These are phyloP conservation scores for Pseudogymnoascus sp. DNA, from an alignment of 2,329 filamentous ascomycete species.

Conservation along the genomic window DNA sequence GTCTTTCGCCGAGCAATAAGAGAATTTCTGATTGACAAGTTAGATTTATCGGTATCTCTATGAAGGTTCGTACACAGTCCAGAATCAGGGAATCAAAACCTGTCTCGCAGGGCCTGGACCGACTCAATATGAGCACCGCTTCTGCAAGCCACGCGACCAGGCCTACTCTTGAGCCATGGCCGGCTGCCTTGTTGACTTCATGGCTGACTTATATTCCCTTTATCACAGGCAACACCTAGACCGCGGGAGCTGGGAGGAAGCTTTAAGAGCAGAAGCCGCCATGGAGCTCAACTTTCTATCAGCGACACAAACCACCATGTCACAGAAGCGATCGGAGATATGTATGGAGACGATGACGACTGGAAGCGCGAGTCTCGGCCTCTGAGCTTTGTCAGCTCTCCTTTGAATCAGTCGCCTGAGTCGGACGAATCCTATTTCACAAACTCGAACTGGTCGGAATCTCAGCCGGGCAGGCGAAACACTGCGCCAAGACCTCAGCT, in stretches of 20 bases:
- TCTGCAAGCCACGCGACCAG: neutral
- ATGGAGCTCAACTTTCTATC: conserved; percentile 33
- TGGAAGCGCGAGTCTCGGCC: conserved; percentile 46
- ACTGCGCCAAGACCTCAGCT: conserved; percentile 5
- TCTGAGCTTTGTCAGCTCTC: conserved; percentile 46
- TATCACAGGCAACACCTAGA: conserved; percentile 28
- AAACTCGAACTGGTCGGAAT: conserved; percentile 15
- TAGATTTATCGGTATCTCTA: conserved; percentile 5
- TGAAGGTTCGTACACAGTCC: conserved; percentile 2
- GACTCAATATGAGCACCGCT: neutral
- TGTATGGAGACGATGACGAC: conserved; percentile 56
- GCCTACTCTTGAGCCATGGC: neutral
- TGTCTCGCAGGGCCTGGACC: neutral
- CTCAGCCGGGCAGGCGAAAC: conserved; percentile 15
- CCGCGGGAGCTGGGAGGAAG: conserved; percentile 29
- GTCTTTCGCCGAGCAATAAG: conserved; percentile 6
- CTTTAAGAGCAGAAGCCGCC: conserved; percentile 27
- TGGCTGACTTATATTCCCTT: neutral
- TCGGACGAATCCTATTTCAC: conserved; percentile 23
- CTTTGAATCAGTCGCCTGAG: conserved; percentile 34
- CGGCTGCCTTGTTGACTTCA: conserved; percentile 1
- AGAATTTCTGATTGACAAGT: neutral
- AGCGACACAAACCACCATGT: conserved; percentile 68
- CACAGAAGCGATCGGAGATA: conserved; percentile 65
- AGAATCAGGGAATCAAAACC: neutral